Evolutionary conservation across 495 filamentous ascomycete species (phyloP).

Genomic region (Daldinia caldariorum): DNA sequence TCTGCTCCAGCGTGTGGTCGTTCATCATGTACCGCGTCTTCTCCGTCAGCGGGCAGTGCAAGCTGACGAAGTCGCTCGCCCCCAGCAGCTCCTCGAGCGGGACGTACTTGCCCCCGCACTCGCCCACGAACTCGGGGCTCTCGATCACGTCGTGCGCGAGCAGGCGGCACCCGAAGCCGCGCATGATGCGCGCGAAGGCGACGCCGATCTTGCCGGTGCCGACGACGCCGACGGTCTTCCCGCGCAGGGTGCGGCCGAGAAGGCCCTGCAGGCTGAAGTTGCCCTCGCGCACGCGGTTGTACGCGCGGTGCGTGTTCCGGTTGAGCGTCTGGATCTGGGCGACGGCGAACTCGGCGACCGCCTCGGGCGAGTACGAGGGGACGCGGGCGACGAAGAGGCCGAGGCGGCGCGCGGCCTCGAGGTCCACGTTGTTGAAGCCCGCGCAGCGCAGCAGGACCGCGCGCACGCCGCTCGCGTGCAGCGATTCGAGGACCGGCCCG

Average conservation of each 20-base stretch:
- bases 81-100: conserved; percentile 64
- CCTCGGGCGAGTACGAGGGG: conserved; percentile 74
- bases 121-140: conserved; percentile 54
- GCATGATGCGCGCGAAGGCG: conserved; percentile 62
- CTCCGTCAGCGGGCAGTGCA: conserved; percentile 73
- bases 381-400: conserved; percentile 71
- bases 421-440: conserved; percentile 75
- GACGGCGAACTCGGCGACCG: conserved; percentile 76
- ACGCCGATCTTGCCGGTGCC: conserved; percentile 67
- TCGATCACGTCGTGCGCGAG: conserved; percentile 68
- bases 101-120: conserved; percentile 64
- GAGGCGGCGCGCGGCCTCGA: conserved; percentile 60
- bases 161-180: conserved; percentile 70
- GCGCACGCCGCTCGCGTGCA: conserved; percentile 60
- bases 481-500: conserved; percentile 59
- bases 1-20: conserved; percentile 58
- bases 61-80: conserved; percentile 66
- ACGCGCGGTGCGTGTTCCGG: conserved; percentile 75
- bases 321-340: conserved; percentile 75
- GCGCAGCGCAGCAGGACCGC: conserved; percentile 74
- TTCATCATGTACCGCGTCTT: conserved; percentile 70
- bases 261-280: conserved; percentile 75
- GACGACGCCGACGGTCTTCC: conserved; percentile 68
- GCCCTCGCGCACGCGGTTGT: conserved; percentile 75
- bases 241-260: conserved; percentile 67